Base-by-base conservation (phyloP, 768 basidiomycete species). In the Boletales sp. region DNA sequence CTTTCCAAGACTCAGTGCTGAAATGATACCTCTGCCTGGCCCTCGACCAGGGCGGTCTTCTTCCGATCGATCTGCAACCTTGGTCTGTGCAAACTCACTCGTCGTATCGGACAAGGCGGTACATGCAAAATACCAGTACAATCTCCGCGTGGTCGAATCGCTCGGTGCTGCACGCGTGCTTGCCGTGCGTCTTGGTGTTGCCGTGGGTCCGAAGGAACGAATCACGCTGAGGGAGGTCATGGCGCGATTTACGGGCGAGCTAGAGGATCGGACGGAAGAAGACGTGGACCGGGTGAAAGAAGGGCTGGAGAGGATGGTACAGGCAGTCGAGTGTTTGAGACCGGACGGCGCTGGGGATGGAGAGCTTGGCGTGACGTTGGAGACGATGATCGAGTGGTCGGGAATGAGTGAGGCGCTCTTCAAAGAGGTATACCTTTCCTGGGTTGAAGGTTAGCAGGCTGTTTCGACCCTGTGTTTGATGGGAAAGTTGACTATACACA, bases 71-170 rank as follows among this genome's bases (percentile, higher is more conserved):
- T 44, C 67, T 2, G 58, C 55, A 1, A 54, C 50, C 3, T 42
- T 71, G 56, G 49, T 59, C 61, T 48, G 74, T 15, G 69, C 61
- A 44, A 71, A 53, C 62, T 90, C 90, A 15, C 82, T 91, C 35
- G 83, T 90, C 32, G 81, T 86, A 19, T 81, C 87, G 28, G 86
- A 93, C 65, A 93, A 94, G 66, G 81, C 82, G 1, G 75, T 83
- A 48, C 82, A 81, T 33, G 87, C 90, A 2, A 87, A 85, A 57
- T 78, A 75, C 33, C 78, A 83, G 40, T 94, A 95, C 73, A 95
- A 96, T 62, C 75, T 94, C 14, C 89, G 90, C 32, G 92, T 94
- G 32, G 87, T 94, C n/a, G 93, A 96, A 67, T 89, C 86, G 0
- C 83, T 92, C 17, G 84, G 83, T 33, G 86, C 83, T 2, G 90